Evolutionary conservation across 176 grass and related monocot genomes (phyloP), one percentile per base, ranked within the genome.

Genomic region (Puccinellia tenuiflora): DNA sequence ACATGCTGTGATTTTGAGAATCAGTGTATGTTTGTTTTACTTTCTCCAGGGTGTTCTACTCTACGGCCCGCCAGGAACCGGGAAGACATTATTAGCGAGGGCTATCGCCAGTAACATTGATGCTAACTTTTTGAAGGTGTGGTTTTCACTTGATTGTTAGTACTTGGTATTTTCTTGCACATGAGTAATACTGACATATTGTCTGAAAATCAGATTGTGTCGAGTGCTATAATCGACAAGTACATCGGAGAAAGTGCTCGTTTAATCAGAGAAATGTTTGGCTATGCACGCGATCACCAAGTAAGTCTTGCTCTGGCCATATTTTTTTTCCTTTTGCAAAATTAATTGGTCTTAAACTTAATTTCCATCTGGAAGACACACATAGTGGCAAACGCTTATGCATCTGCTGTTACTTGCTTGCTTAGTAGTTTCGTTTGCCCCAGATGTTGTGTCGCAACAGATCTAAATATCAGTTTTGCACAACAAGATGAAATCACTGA

Each of bases 181-280:
- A 79, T 45, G 56, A 61, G 35, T 60, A 29, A 26, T 39, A 54
- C 34, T 85, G 24, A 87, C 73, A 40, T 68, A 73, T 79, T 79
- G 38, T 9, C 50, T 68, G 34, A 74, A 75, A 67, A 75, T 63
- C 89, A 99, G 96, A 94, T 99, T 85, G 96, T 99, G 48, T 99
- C 96, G 67, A 99, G 96, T 87, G 96, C 96, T 62, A 99, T 99
- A 64, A 99, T 99, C 42, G 96, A 99, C 74, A 99, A 99, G 84
- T 99, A 99, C 88, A 99, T 99, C 48, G 96, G 96, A 87, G 96
- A 99, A 92, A 99, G 96, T 85, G 96, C 96, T 83, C 90, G 96
- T 54, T 92, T 99, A 64, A 99, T 99, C 67, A 88, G 96, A 51
- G 96, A 99, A 82, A 99, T 99, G 96, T 99, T 99, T 74, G 77